A percentile compares a stretch with the other conserved stretches of the same genome.
Evolutionary conservation across 345 rosid genomes (phyloP).

Genomic region (Linum lewisii): DNA sequence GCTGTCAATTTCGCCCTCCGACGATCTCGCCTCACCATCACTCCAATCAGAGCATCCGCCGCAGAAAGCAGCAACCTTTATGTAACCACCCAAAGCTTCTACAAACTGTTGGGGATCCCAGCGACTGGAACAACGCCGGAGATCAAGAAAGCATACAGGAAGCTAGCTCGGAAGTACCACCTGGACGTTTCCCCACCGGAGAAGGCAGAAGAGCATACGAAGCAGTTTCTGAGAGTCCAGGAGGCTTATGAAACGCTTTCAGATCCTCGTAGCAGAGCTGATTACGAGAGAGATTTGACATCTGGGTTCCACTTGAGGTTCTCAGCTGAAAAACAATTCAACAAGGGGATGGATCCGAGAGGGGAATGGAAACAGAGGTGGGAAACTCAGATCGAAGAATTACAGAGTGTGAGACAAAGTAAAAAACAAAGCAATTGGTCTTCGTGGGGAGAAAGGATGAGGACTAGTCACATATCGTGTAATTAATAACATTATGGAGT

Average conservation of each 20-base stretch:
- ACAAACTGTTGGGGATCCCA: conserved; percentile 1
- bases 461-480: no score
- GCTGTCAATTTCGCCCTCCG: no score
- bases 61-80: background rate
- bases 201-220: background rate
- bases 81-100: background rate
- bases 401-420: no score
- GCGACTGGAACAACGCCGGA: background rate
- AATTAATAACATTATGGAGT: no score
- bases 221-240: conserved; percentile 20
- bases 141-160: conserved; percentile 1
- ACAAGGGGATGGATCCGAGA: no score
- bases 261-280: conserved; percentile 16
- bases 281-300: conserved; percentile 20
- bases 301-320: conserved; percentile 18
- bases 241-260: conserved; percentile 28
- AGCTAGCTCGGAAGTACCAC: conserved; percentile 1
- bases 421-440: no score
- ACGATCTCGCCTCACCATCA: background rate
- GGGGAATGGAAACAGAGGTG: no score
- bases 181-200: conserved; percentile 3
- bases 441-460: no score
- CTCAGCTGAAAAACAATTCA: conserved; percentile 14
- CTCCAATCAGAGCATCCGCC: no score
- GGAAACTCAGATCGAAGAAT: no score